Evolutionary conservation across 2,329 filamentous ascomycete species (phyloP), one percentile per base, ranked within the genome.

Genomic region (Aschersonia sp.): DNA sequence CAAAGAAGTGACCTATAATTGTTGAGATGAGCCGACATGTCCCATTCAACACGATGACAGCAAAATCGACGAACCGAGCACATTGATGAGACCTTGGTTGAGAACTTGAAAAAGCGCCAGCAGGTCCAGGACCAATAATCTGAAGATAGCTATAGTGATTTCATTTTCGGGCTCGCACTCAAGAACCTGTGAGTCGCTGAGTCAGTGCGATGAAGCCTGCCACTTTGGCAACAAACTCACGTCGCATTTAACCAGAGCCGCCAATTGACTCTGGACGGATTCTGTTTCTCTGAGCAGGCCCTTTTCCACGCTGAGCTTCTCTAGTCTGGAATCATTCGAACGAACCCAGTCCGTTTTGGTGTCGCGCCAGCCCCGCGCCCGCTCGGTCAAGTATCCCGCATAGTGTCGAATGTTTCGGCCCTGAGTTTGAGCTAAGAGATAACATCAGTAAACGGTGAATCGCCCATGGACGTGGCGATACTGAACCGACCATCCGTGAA

Each of bases 81-180:
- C 87, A 64, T 94, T 96, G 67, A 98, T 98, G 60, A 95, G 86
- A 45, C 87, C 92, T 66, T 96, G 88, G 60, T 98, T 98, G 68
- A 96, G 83, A 44, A 92, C 87, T 58, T 94, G 88, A 68, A 95
- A 98, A 47, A 98, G 71, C 11, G 86, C 81, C 51, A 98, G 67
- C 39, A 98, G 72, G 63, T 98, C 92, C 57, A 95, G 73, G 22
- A 94, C 94, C 47, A 98, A 71, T 53, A 98, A 72, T 50, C 92
- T 79, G 61, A 97, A 98, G 31, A 94, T 89, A 8, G 87, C 94
- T 55, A 97, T 76, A 8, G 88, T 94, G 56, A 98, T 97, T 64
- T 98, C 92, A 60, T 97, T 98, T 61, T 96, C 89, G 6, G 85
- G 81, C 57, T 97, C 92, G 53, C 83, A 79, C 46, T 87, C 83